Conservation (phyloP, 208 protist genomes). For the Acanthamoeba quina region DNA sequence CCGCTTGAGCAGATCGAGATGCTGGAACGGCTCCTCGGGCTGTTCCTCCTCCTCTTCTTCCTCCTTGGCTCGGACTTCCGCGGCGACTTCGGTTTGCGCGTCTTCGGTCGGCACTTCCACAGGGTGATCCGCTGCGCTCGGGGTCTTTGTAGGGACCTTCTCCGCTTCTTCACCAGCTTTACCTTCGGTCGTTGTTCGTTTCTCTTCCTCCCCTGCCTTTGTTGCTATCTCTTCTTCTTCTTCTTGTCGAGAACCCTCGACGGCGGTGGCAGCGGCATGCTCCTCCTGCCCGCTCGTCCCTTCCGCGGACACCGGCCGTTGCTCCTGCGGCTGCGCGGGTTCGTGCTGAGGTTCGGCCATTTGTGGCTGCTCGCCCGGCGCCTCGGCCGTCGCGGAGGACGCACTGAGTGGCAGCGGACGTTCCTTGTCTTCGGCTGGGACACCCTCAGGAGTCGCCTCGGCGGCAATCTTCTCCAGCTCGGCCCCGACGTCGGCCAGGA, state of each 20-base stretch:
- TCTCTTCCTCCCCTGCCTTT: neutral
- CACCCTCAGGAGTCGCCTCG: too few relatives aligned
- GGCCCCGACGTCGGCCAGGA: neutral
- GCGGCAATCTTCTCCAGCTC: neutral
- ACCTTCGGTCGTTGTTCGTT: neutral
- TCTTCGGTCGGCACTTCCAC: too few relatives aligned
- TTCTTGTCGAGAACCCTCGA: neutral
- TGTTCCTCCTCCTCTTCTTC: neutral
- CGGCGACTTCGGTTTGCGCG: neutral
- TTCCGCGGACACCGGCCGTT: too few relatives aligned
- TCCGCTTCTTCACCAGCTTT: neutral
- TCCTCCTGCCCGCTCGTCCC: neutral
- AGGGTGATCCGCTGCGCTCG: too few relatives aligned
- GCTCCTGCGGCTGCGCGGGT: too few relatives aligned
- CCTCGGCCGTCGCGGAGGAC: too few relatives aligned
- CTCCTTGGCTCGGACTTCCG: neutral
- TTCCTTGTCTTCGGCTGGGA: too few relatives aligned
- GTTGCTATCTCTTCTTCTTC: neutral
- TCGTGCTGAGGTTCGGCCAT: too few relatives aligned
- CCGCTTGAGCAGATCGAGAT: constrained; percentile 28
- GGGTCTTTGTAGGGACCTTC: too few relatives aligned
- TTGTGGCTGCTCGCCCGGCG: too few relatives aligned
- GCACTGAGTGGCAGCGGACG: too few relatives aligned
- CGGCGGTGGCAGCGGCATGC: neutral
- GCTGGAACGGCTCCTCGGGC: neutral